These are phyloP conservation scores for Fagopyrum tataricum DNA, from an alignment of 148 eudicot species.

Conservation along the genomic window DNA sequence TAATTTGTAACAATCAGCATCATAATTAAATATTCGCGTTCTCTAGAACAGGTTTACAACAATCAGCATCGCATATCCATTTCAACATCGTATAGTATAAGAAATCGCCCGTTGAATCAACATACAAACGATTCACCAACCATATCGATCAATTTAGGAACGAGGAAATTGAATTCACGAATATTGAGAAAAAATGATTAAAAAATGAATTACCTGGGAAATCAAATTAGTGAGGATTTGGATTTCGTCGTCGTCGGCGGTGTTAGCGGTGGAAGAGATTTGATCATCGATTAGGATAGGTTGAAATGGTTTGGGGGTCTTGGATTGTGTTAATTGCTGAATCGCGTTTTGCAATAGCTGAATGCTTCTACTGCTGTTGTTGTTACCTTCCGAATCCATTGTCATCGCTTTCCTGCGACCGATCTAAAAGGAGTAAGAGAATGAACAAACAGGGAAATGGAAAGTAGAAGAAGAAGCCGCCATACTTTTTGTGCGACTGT, in stretches of 20 bases:
- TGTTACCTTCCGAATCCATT: background rate
- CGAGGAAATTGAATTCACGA: background rate
- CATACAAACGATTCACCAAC: background rate
- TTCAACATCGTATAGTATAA: no score
- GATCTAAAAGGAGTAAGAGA: no score
- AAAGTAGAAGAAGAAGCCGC: no score
- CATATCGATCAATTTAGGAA: no score
- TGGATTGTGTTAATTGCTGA: constrained; percentile 31
- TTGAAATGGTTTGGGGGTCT: background rate
- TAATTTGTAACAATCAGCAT: no score
- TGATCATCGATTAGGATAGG: background rate
- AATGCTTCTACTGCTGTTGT: constrained; percentile 13
- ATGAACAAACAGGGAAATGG: no score
- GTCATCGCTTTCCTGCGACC: no score
- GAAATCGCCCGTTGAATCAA: background rate
- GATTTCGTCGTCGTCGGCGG: constrained; percentile 19
- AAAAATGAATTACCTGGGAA: constrained; percentile 34
- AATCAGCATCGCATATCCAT: no score
- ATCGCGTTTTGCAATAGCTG: constrained; percentile 31
- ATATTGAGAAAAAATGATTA: background rate
- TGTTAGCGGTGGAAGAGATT: background rate
- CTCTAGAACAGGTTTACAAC: no score
- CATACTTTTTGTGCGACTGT: no score
- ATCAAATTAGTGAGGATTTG: constrained; percentile 31
- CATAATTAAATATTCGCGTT: no score